These are phyloP conservation scores for Berberis thunbergii DNA, from an alignment of 164 flowering plant species.

Conservation along the genomic window DNA sequence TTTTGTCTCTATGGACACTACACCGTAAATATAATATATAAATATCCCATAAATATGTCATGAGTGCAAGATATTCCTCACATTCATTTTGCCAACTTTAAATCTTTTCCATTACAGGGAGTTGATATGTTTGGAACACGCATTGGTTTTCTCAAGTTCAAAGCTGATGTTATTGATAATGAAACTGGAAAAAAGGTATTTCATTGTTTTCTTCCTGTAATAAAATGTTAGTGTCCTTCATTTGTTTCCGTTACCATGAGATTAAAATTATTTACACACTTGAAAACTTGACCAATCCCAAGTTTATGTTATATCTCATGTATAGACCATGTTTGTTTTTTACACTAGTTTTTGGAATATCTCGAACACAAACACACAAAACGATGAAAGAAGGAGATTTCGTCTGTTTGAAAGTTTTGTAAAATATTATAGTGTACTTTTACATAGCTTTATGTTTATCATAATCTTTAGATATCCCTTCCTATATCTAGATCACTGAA, in stretches of 20 bases:
- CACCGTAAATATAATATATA: too few relatives aligned
- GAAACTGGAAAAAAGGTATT: conserved; percentile 68
- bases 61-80: too few relatives aligned
- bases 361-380: too few relatives aligned
- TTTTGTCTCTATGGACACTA: too few relatives aligned
- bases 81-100: too few relatives aligned
- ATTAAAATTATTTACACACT: not conserved
- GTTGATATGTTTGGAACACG: conserved; percentile 84
- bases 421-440: not conserved
- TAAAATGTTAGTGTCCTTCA: not conserved
- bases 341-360: too few relatives aligned
- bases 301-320: not conserved
- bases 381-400: too few relatives aligned
- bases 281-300: not conserved
- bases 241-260: not conserved
- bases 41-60: too few relatives aligned
- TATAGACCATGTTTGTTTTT: not conserved
- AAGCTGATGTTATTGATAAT: conserved; percentile 63
- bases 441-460: not conserved
- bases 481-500: not conserved
- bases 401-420: too few relatives aligned
- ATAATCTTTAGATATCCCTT: not conserved
- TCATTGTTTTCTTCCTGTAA: not conserved
- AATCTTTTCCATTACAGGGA: conserved; percentile 31
- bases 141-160: conserved; percentile 83